Base-by-base conservation (phyloP, 345 rosid genomes). In the Arabidopsis arenosa region DNA sequence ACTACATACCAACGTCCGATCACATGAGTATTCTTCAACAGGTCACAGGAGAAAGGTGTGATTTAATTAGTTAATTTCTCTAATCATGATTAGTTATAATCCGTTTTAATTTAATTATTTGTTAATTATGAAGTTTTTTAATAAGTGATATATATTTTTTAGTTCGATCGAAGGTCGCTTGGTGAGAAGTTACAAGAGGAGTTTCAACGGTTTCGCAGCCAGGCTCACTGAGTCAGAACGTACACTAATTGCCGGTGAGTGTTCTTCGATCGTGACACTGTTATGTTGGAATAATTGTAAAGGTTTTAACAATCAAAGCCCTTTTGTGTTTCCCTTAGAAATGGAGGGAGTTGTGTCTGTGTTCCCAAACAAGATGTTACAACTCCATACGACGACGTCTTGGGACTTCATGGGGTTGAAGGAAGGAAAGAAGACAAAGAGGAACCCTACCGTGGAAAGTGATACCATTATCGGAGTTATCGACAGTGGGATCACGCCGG, bases 171-270 rank as follows among this genome's bases (percentile, higher is more conserved):
- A 39, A 48, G 68, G 71, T 51, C 73, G 70, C 4, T 23, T 89
- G 70, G 32, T 86, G 23, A 81, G 84, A 79, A 86, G 88, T 45
- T 86, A 84, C 70, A 68, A 5, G 18, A 84, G 80, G 75, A 89
- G 90, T 71, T 86, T 89, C 80, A 86, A 84, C 59, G 90, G 87
- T n/a, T 85, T 89, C 63, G 89, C 85, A 0, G 89, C 88, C 10
- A 63, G 62, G 13, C 85, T 89, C 55, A 83, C 78, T 5, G 63
- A 78, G 26, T 9, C 43, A 5, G 93, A 89, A 78, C 86, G 81
- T 7, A 43, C 69, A 66, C 47, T 43, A 64, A 39, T 89, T 4
- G 77, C 85, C 2, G 14, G 89, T 84, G 33, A 80, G 84, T 78
- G 14, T 11, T 75, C 21, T 62, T 21, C 6, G 10, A 18, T 14